Evolutionary conservation across 179 eudicot species (phyloP).

Genomic region (Drosera spatulata): DNA sequence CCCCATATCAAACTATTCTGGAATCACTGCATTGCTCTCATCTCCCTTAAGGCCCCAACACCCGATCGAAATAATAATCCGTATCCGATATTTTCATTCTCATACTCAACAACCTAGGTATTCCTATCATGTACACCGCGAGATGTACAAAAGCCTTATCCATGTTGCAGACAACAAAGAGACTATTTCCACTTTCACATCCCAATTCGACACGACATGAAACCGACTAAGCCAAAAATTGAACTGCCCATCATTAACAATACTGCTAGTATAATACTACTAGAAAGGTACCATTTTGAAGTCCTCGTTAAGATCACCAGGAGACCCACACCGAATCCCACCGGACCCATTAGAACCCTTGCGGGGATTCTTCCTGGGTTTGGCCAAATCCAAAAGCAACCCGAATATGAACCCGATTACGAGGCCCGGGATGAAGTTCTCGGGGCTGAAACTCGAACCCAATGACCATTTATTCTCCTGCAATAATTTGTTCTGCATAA

Average conservation of each 20-base stretch:
- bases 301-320: conserved; percentile 36
- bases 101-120: no score
- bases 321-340: conserved; percentile 6
- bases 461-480: conserved; percentile 31
- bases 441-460: conserved; percentile 69
- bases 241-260: background rate
- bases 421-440: conserved; percentile 87
- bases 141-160: no score
- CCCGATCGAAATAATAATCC: no score
- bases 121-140: no score
- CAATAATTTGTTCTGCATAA: no score
- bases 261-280: background rate
- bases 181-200: no score
- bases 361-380: conserved; percentile 25
- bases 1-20: no score
- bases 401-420: conserved; percentile 81
- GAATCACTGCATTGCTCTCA: no score
- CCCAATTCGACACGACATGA: no score
- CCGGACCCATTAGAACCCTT: conserved; percentile 10
- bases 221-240: background rate
- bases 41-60: no score
- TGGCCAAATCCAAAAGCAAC: conserved; percentile 58
- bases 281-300: conserved; percentile 59
- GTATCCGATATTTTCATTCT: no score
- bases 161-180: no score